These are phyloP conservation scores for Uromyces viciae-fabae DNA, from an alignment of 1,284 basidiomycete genomes.

Conservation along the genomic window DNA sequence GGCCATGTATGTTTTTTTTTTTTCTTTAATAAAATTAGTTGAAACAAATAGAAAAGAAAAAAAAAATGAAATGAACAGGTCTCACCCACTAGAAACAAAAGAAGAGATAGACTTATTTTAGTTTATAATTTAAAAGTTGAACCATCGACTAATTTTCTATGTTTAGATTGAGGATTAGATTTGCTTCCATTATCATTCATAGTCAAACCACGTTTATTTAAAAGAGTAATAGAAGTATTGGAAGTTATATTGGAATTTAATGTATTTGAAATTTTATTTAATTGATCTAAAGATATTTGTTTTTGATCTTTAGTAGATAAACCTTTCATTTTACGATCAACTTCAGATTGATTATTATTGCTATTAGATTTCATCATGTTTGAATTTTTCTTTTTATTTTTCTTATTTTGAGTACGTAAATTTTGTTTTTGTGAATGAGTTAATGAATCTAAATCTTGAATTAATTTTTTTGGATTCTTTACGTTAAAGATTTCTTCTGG, in stretches of 20 bases:
- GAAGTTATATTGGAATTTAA: not conserved
- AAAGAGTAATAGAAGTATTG: not conserved
- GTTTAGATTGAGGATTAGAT: not conserved
- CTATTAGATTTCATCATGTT: not conserved
- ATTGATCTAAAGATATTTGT: not conserved
- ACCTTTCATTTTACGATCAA: not conserved
- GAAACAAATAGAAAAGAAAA: not conserved
- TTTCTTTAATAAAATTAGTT: not conserved
- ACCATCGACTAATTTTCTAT: conserved; percentile 2
- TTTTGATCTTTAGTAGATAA: conserved; percentile 9
- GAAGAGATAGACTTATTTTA: not conserved
- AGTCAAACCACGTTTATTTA: not conserved
- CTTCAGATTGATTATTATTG: not conserved
- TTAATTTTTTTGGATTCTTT: not conserved
- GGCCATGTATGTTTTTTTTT: too few relatives aligned
- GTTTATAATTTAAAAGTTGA: conserved; percentile 1
- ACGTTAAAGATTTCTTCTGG: conserved; percentile 79
- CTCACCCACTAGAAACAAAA: too few relatives aligned
- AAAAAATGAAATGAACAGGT: not conserved
- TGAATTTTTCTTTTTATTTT: not conserved
- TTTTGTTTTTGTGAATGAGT: conserved; percentile 39
- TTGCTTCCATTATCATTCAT: too few relatives aligned
- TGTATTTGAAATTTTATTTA: not conserved
- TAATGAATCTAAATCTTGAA: not conserved
- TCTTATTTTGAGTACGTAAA: conserved; percentile 16